Conservation (phyloP, 352 stramenopile genomes). For the Blastocystis sp. region DNA sequence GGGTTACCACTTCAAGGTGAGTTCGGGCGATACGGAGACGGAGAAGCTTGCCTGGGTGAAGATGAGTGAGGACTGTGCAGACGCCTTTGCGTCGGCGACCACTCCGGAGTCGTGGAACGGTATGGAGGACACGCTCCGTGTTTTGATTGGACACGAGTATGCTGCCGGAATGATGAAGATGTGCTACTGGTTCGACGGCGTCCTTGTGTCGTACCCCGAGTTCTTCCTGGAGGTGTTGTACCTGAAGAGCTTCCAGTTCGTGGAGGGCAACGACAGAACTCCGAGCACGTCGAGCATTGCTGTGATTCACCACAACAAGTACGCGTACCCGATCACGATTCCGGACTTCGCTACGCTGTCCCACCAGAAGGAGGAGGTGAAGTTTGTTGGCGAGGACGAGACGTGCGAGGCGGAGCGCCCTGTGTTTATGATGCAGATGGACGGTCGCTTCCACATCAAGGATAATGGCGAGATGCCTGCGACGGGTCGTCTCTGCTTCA, state of each 20-base stretch:
- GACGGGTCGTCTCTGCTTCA: slow-evolving; percentile 5
- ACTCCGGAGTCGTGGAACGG: not conserved
- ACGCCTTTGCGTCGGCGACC: not conserved
- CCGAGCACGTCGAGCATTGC: not conserved
- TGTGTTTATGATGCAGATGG: not conserved
- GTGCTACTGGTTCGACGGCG: slow-evolving; percentile 52
- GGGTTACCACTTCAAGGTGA: slow-evolving; percentile 42
- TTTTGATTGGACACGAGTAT: not conserved
- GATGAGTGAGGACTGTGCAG: not conserved
- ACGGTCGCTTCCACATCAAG: slow-evolving; percentile 31
- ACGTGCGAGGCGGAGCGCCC: not conserved
- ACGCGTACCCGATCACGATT: slow-evolving; percentile 9
- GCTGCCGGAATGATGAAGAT: slow-evolving; percentile 7
- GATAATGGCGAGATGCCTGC: slow-evolving; percentile 39
- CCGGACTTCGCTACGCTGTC: not conserved
- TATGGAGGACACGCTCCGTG: slow-evolving; percentile 4
- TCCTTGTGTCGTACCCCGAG: slow-evolving; percentile 45
- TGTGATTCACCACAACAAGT: slow-evolving; percentile 49
- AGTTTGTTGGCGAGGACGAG: slow-evolving; percentile 36
- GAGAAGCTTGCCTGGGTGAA: slow-evolving; percentile 17
- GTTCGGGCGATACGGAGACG: not conserved
- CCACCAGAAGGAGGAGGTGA: not conserved
- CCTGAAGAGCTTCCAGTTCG: slow-evolving; percentile 29
- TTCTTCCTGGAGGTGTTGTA: slow-evolving; percentile 28
- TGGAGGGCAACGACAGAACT: not conserved